phyloP scores from a whole-genome alignment of 352 stramenopile species.

The Globisporangium splendens region DNA sequence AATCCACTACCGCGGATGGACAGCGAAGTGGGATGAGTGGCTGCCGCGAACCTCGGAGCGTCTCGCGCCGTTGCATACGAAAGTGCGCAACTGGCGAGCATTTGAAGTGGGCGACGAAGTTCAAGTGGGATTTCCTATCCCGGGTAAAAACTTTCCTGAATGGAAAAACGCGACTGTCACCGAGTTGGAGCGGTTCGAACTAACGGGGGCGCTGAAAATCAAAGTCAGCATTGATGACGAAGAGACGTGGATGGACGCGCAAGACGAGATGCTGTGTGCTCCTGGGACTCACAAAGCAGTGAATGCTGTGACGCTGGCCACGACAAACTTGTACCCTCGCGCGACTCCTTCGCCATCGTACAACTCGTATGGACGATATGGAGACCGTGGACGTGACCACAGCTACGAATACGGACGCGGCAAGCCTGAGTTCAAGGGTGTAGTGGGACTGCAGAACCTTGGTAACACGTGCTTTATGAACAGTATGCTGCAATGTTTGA shows the following conservation, averaged over 20 bases:
- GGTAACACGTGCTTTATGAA: conserved; percentile 87
- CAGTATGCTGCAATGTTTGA: conserved; percentile 91
- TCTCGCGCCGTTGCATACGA: conserved; percentile 89
- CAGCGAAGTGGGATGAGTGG: conserved; percentile 97
- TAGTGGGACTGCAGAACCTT: conserved; percentile 75
- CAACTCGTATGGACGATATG: conserved; percentile 26
- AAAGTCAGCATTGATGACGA: conserved; percentile 42
- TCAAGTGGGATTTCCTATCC: conserved; percentile 38
- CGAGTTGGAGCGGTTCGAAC: conserved; percentile 21
- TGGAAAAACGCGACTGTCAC: conserved; percentile 54
- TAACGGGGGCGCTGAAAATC: conserved; percentile 27
- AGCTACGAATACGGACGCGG: conserved; percentile 43
- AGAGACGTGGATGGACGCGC: conserved; percentile 49
- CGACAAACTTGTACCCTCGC: not conserved
- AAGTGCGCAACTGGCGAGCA: conserved; percentile 64
- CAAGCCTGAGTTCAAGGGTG: conserved; percentile 49
- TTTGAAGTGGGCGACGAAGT: conserved; percentile 55
- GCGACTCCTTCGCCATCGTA: conserved; percentile 19
- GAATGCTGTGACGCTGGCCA: conserved; percentile 27
- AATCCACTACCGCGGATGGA: conserved; percentile 97
- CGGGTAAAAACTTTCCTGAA: conserved; percentile 43
- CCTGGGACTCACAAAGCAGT: conserved; percentile 52
- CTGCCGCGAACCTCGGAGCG: conserved; percentile 84
- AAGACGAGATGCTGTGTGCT: conserved; percentile 61
- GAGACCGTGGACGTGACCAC: conserved; percentile 26